A percentile compares a stretch with the other conserved stretches of the same genome.
These are phyloP conservation scores for Trametes punicea DNA, from an alignment of 768 basidiomycete genomes.

Conservation along the genomic window DNA sequence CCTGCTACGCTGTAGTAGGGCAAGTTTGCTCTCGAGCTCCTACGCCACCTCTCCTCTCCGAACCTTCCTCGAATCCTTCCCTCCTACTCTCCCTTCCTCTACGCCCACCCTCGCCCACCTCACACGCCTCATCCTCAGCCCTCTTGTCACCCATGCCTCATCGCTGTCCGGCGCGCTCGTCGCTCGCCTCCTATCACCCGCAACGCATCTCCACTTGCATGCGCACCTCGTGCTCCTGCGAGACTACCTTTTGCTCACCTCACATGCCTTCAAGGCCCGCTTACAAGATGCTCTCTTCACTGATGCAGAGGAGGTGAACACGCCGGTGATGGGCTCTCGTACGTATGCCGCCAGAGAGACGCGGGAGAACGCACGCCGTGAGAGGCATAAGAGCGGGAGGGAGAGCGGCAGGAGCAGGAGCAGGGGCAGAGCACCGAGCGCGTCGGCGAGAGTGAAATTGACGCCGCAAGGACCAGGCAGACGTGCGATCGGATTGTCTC, in stretches of 20 bases:
- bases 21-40: neutral
- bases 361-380: neutral
- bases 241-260: conserved; percentile 72
- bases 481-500: conserved; percentile 64
- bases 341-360: conserved; percentile 13
- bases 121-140: conserved; percentile 57
- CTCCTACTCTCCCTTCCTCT: conserved; percentile 53
- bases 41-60: conserved; percentile 31
- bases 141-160: conserved; percentile 58
- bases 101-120: conserved; percentile 64
- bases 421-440: neutral
- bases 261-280: conserved; percentile 68
- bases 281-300: conserved; percentile 75
- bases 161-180: conserved; percentile 67
- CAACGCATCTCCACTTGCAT: conserved; percentile 63
- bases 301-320: conserved; percentile 50
- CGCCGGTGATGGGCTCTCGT: conserved; percentile 12
- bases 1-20: no score
- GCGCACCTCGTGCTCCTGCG: conserved; percentile 67
- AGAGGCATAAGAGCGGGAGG: neutral
- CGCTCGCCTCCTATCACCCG: conserved; percentile 57
- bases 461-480: conserved; percentile 32
- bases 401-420: neutral
- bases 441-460: neutral
- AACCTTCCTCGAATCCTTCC: conserved; percentile 56